Percentiles rank a stretch among this genome's conserved stretches.
Evolutionary conservation across 257 asterid species (phyloP).

Genomic region (Capsicum pubescens): DNA sequence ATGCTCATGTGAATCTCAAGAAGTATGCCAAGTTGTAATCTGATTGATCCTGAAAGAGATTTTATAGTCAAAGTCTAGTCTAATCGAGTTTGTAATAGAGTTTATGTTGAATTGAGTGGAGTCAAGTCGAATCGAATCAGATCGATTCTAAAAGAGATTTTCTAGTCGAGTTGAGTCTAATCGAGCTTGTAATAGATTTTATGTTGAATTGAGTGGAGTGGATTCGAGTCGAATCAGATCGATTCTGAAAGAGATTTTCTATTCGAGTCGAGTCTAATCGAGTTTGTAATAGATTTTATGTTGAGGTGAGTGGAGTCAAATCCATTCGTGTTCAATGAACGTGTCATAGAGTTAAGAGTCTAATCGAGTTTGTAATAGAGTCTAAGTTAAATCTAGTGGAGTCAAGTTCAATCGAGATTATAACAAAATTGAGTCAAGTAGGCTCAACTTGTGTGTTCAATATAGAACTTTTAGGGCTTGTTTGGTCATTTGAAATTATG

Average conservation of each 20-base stretch:
- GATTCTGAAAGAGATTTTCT: background rate
- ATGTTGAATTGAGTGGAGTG: background rate
- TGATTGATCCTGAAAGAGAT: too few relatives aligned
- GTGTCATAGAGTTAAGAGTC: background rate
- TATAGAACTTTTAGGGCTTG: background rate
- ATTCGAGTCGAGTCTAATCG: background rate
- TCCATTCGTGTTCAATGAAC: background rate
- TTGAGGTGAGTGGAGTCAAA: background rate
- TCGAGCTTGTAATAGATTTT: background rate
- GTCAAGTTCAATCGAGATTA: background rate
- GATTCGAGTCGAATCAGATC: too few relatives aligned
- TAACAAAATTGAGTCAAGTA: background rate
- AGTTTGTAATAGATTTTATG: background rate
- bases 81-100: background rate
- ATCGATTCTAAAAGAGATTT: too few relatives aligned
- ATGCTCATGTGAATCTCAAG: slow-evolving; percentile 53
- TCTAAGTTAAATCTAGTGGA: background rate
- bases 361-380: background rate
- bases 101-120: background rate
- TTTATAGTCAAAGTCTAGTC: background rate
- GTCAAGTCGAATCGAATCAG: too few relatives aligned
- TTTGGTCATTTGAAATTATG: background rate
- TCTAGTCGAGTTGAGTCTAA: background rate
- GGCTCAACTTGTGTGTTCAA: background rate
- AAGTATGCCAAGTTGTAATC: slow-evolving; percentile 63